Base-by-base conservation (phyloP, 345 rosid genomes). In the Xanthoceras sorbifolium region DNA sequence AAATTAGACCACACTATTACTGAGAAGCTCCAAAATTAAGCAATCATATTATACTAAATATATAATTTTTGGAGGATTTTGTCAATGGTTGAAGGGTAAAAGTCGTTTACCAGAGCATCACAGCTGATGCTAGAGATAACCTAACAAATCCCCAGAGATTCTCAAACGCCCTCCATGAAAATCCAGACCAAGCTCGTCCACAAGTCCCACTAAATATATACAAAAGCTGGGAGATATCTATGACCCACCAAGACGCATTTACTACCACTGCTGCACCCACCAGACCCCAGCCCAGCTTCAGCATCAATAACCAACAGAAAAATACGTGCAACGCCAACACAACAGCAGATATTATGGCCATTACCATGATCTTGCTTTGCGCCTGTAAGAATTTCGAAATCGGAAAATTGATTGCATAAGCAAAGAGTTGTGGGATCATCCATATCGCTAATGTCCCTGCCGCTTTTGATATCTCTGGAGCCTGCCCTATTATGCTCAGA, bases 371-470 rank as follows among this genome's bases (percentile, higher is more conserved):
- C 83, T 93, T 95, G 90, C 99, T 93, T 82, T 95, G 99, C 1
- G 99, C 78, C 78, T 95, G 99, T 60, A 95, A 75, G 76, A 92
- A 95, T 69, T 93, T 93, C 2, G 91, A 89, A 64, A 91, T 87
- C 5, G 99, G 99, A 78, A 93, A 95, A 36, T 88, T 87, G 0
- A 86, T 1, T 0, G 99, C 92, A 69, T 88, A 95, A 1, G 93
- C 93, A 23, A 91, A 93, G 9, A 93, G 82, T 59, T 95, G 97
- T 0, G 99, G 99, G 20, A 95, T 86, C 99, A 95, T 93, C 90
- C 90, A 93, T 3, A 90, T 64, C 0, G 99, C 71, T n/a, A 95
- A 88, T 0, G 20, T 44, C 31, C 98, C 98, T 0, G 98, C 97
- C 2, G 90, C 89, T 63, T 82, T 80, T 0, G 98, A 92, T 67